Evolutionary conservation across 2,329 filamentous ascomycete genomes (phyloP), one percentile per base, ranked within the genome.

Genomic region (Monilinia fructicola): DNA sequence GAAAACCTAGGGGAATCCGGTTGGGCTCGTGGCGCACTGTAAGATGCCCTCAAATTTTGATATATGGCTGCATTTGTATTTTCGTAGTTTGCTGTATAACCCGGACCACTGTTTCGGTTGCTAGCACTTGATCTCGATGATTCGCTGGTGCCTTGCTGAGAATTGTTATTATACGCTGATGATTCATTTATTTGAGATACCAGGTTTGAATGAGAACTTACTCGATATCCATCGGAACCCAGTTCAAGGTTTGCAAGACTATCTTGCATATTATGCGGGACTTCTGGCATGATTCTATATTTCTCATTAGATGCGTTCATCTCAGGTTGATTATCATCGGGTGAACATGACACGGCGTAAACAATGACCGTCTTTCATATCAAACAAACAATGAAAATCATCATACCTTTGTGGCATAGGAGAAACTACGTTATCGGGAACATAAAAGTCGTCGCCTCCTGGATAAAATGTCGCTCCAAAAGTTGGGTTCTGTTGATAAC

Each of bases 251-350:
- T 89, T 75, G 94, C 91, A 71, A 99, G 86, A 79, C 91, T 94
- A 76, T 96, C 90, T 81, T 97, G 93, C 87, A 99, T 97, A 80
- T 97, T 94, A 79, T 94, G 91, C 73, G 94, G 92, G 72, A 97
- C 93, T 83, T 97, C 93, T 77, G 92, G 91, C 88, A 94, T 97
- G 76, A 96, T 87, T 82, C 92, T 96, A 54, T 54, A n/a, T 10
- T 54, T 60, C 14, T n/a, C 38, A 55, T 70, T 64, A 69, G 67
- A 60, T 46, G 26, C 48, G 35, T 26, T 54, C 50, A 50, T 35
- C 53, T 14, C 28, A 38, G 18, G 12, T 48, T 53, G 7, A 23
- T 58, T 11, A 28, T 58, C 28, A 38, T 66, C 16, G 16, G 26
- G 21, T 46, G 46, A 60, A 38, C 28, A 54, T 67, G 46, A 31